Evolutionary conservation across 2,329 filamentous ascomycete genomes (phyloP), one percentile per base, ranked within the genome.

Genomic region (Ophiostoma australiae): DNA sequence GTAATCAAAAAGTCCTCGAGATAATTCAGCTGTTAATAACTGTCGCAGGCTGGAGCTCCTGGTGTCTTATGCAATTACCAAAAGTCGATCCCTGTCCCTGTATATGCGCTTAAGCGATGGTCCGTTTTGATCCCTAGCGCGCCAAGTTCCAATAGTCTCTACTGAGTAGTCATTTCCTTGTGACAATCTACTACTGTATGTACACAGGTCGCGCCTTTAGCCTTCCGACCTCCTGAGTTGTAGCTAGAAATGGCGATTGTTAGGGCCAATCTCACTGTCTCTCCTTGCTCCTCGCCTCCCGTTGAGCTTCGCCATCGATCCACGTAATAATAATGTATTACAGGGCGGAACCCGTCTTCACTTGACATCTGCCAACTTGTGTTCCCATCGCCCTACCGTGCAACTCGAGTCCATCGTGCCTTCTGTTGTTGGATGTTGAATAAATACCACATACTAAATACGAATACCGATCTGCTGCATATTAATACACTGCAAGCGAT

Each of bases 401-500:
- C 27, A 35, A 48, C 48, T 52, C 20, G 35, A 33, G 37, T 61
- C 6, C 17, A 67, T 52, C 41, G 48, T 33, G 48, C 37, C 8
- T 33, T 31, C 31, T 20, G 20, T 39, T 35, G 13, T 20, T 37
- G n/a, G 35, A 63, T 20, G 20, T 35, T 37, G 13, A 13, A 11
- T 41, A 4, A 8, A 33, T 8, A 48, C 17, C 5, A 7, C 4
- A 20, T 48, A 20, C 44, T 20, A 17, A 17, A 48, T 48, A 48
- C 37, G 37, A 39, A 39, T 39, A 11, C 37, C 27, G 27, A 31
- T 31, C 27, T 31, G 27, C 55, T 10, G 52, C 23, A 23, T 27
- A 58, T 31, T 31, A 31, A 31, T 52, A 6, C 39, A 41, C 52
- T 48, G 52, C 52, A 20, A 68, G 44, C 72, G 23, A 72, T 71